Evolutionary conservation across 805 yeast species (phyloP).

Genomic region (Starmera quercuum): DNA sequence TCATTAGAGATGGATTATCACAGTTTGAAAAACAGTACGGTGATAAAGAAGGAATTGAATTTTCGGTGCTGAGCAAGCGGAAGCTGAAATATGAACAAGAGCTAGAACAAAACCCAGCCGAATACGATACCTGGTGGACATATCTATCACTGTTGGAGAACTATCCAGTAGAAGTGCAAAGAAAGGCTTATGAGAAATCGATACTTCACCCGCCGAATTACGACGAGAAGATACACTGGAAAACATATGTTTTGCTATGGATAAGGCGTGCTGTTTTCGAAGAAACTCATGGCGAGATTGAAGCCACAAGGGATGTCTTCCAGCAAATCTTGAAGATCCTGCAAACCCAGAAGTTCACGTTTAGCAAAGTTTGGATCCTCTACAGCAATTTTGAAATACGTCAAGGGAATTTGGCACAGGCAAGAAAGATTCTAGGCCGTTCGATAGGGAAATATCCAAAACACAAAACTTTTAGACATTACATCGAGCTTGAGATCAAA

Average conservation of each 20-base stretch:
- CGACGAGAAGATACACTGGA: constrained; percentile 44
- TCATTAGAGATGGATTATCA: constrained; percentile 35
- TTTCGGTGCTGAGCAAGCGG: constrained; percentile 45
- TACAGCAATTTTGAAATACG: constrained; percentile 72
- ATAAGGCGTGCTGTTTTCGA: constrained; percentile 53
- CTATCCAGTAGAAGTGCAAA: constrained; percentile 21
- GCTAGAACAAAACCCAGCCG: constrained; percentile 38
- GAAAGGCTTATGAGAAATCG: constrained; percentile 38
- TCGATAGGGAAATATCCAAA: constrained; percentile 66
- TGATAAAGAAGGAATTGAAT: constrained; percentile 41
- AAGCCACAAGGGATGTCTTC: constrained; percentile 44
- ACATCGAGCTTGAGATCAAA: constrained; percentile 58
- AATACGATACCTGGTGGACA: constrained; percentile 82
- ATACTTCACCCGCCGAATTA: constrained; percentile 30
- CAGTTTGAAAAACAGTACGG: constrained; percentile 66
- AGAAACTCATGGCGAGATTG: constrained; percentile 43
- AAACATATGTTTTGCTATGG: constrained; percentile 65
- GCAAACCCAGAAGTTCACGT: constrained; percentile 54
- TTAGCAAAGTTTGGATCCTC: constrained; percentile 66
- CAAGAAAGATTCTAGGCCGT: constrained; percentile 65
- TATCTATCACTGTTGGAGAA: constrained; percentile 47
- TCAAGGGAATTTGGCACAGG: constrained; percentile 37
- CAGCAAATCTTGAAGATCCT: constrained; percentile 37
- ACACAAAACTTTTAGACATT: constrained; percentile 47
- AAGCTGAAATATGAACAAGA: constrained; percentile 44